Evolutionary conservation across 2,329 filamentous ascomycete genomes (phyloP).

Genomic region (Colletotrichum tropicicola): DNA sequence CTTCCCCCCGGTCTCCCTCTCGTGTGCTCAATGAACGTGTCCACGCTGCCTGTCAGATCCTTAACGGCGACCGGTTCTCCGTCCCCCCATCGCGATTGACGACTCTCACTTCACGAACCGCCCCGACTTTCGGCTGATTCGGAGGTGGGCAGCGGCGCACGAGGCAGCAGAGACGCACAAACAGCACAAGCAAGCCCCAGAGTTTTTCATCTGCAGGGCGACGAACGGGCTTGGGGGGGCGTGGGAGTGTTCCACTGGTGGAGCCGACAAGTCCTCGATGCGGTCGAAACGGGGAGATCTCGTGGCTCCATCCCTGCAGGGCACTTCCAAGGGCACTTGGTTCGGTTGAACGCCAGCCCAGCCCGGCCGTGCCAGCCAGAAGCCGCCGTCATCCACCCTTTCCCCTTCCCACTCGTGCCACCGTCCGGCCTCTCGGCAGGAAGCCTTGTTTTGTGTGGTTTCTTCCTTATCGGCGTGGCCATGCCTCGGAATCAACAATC

Average conservation of each 20-base stretch:
- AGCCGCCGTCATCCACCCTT: constrained; percentile 18
- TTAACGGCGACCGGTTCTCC: not conserved
- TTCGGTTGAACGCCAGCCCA: constrained; percentile 31
- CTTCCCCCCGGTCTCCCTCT: not conserved
- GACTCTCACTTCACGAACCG: not conserved
- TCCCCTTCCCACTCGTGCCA: constrained; percentile 16
- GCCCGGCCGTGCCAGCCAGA: constrained; percentile 21
- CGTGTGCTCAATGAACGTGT: not conserved
- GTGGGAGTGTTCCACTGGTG: constrained; percentile 29
- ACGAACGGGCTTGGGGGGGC: constrained; percentile 20
- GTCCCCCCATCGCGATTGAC: not conserved
- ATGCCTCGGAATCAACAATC: not conserved
- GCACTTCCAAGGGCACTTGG: constrained; percentile 24
- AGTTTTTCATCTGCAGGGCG: constrained; percentile 25
- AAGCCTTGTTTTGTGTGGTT: constrained; percentile 9
- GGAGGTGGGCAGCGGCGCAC: not conserved
- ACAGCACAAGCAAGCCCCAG: constrained; percentile 17
- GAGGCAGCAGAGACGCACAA: constrained; percentile 15
- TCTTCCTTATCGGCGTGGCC: not conserved
- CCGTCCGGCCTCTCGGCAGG: constrained; percentile 14
- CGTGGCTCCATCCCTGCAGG: constrained; percentile 33
- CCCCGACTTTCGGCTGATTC: not conserved
- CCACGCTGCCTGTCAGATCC: not conserved
- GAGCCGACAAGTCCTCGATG: constrained; percentile 25
- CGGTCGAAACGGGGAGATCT: constrained; percentile 35